phyloP scores from a whole-genome alignment of 108 stramenopile genomes.

The Schizochytrium sp. region DNA sequence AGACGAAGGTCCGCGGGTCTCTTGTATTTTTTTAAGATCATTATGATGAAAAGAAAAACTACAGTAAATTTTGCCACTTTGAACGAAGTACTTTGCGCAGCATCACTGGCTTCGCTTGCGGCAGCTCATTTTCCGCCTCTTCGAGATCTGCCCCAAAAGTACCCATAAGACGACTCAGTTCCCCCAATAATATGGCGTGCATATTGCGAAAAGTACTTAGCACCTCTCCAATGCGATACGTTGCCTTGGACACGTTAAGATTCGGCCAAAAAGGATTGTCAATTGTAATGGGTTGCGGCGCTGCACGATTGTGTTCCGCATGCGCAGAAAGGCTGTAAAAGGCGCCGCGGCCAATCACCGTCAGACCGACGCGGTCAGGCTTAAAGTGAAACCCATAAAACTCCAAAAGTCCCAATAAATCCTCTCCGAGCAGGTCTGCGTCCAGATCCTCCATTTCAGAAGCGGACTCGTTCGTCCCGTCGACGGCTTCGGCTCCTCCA shows the following conservation, averaged over 20 bases:
- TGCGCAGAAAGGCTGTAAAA: neutral
- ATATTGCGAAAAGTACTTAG: neutral
- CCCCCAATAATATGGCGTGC: neutral
- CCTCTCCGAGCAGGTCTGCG: neutral
- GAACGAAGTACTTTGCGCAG: neutral
- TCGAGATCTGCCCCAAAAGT: neutral
- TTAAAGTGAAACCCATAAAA: neutral
- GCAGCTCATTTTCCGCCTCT: neutral
- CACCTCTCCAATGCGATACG: neutral
- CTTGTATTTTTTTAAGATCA: too few species aligned
- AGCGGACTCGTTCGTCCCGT: neutral
- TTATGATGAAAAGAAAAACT: neutral
- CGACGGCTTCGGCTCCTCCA: neutral
- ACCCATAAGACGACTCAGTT: neutral
- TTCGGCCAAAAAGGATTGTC: slow-evolving; percentile 8
- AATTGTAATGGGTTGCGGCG: neutral
- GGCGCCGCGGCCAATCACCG: slow-evolving; percentile 8
- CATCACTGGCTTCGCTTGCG: neutral
- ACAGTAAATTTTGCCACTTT: neutral
- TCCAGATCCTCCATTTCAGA: neutral
- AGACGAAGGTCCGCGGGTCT: too few species aligned
- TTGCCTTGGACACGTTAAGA: neutral
- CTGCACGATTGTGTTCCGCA: neutral
- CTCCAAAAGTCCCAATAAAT: neutral
- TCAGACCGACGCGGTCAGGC: neutral